Evolutionary conservation across 805 yeast genomes (phyloP), one percentile per base, ranked within the genome.

Genomic region (Myxozyma udenii): DNA sequence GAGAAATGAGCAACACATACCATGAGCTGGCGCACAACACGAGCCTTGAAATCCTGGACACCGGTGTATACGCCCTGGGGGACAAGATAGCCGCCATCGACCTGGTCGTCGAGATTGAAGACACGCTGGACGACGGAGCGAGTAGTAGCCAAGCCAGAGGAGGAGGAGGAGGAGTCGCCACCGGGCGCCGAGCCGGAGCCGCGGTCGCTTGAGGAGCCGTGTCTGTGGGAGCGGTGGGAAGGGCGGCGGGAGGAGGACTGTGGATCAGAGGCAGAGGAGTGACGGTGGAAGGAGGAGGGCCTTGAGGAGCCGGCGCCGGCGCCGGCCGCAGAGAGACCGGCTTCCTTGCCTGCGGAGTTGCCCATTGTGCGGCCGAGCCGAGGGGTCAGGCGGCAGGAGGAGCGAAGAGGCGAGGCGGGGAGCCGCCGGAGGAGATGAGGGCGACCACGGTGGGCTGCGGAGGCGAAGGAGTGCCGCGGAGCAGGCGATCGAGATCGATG

Each of bases 81-180:
- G 1, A 95, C 96, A 57, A 91, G 70, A 65, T 72, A 89, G 1
- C 98, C 98, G 18, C 98, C 98, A 69, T 93, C 98, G 14, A 91
- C 95, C 57, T 74, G 49, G 21, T 53, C 61, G 18, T 50, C 61
- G 23, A 47, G 41, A 24, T 56, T 51, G 37, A 50, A 46, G 25
- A 41, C 62, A 48, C 45, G 55, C 46, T 41, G 41, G 12, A 54
- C 44, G n/a, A 55, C 42, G 14, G 58, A 51, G 36, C 45, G 25
- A 16, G 55, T 47, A 28, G 47, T 44, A 6, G 48, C 48, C 21
- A 48, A 39, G 3, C 46, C 46, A n/a, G 24, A 18, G 12, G 41
- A 18, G 18, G 32, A 39, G 23, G 41, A 35, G 22, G 47, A 44
- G 21, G n/a, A 22, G 33, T 25, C 22, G 21, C 33, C 24, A 38